Percentiles rank a stretch among this genome's conserved stretches.
Conservation (phyloP, 75 land plant genomes). For the Isoetes taiwanensis region DNA sequence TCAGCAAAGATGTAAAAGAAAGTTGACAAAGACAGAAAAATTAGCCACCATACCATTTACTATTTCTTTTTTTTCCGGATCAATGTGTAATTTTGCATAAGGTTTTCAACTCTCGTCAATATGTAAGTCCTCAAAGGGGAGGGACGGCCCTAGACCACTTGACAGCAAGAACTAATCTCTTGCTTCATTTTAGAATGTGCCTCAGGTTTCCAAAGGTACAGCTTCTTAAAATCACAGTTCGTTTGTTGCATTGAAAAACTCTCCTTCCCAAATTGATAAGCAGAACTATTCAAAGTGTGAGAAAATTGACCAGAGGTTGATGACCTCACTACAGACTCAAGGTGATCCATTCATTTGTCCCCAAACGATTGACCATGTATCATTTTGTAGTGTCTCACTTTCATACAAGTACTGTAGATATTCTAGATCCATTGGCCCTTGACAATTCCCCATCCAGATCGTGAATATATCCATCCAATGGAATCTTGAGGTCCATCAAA, state of each 20-base stretch:
- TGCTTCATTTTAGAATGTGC: too few species aligned
- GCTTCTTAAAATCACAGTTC: too few species aligned
- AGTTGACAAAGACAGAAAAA: neutral
- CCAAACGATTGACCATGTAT: constrained; percentile 60
- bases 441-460: constrained; percentile 48
- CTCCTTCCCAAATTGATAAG: too few species aligned
- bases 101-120: constrained; percentile 60
- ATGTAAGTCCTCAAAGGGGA: constrained; percentile 25
- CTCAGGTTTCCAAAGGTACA: too few species aligned
- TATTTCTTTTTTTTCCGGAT: constrained; percentile 46
- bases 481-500: too few species aligned
- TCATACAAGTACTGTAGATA: constrained; percentile 48
- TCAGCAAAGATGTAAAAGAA: too few species aligned
- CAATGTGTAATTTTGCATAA: constrained; percentile 38
- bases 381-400: constrained; percentile 42
- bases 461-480: constrained; percentile 66
- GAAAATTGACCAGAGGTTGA: too few species aligned
- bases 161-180: too few species aligned
- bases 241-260: too few species aligned
- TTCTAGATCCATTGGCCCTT: constrained; percentile 45
- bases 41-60: constrained; percentile 38
- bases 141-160: too few species aligned
- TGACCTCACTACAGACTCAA: constrained; percentile 71
- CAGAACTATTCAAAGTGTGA: too few species aligned
- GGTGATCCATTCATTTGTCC: constrained; percentile 66